Evolutionary conservation across 139 green algal species (phyloP), one percentile per base, ranked within the genome.

Genomic region (Desmodesmus armatus): DNA sequence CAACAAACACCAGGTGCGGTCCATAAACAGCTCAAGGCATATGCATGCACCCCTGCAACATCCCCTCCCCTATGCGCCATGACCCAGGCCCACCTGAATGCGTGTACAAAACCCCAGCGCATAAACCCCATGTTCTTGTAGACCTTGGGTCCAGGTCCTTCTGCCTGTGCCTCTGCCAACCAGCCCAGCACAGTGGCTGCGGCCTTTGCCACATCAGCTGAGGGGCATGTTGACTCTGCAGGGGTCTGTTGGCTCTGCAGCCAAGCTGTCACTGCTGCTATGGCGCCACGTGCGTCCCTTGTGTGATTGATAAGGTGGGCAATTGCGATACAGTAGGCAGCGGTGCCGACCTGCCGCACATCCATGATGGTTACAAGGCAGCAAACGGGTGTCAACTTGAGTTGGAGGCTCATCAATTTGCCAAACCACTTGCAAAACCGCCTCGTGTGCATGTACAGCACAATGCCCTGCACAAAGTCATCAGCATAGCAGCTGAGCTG

Each of bases 251-350:
- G 23, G 5, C 5, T 33, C 21, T 62, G 62, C 31, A 87, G 82
- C 88, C 90, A 92, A 15, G 37, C 29, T 27, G 51, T 27, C 0
- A 84, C 85, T 19, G 80, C 85, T 43, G 49, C 75, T 19, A 91
- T 37, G 5, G 89, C 89, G 7, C 65, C 89, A 23, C 75, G 35
- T 0, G 73, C 80, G 27, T 93, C 87, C 0, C 78, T 87, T 0
- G 88, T 78, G 2, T 80, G 25, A 0, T 63, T 71, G 17, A 94
- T 89, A 6, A 94, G 89, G 58, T 89, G 65, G 0, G 84, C 83
- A 1, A 89, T 65, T 3, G 91, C 89, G 2, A 93, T 71, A 75
- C 86, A 90, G 83, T 94, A 94, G 0, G 70, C 80, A 1, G 86
- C 91, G 49, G 78, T 93, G 74, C 77, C 82, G 19, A 92, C 65